These are phyloP conservation scores for Cystobasidium slooffiae DNA, from an alignment of 1,284 basidiomycete species.

Conservation along the genomic window DNA sequence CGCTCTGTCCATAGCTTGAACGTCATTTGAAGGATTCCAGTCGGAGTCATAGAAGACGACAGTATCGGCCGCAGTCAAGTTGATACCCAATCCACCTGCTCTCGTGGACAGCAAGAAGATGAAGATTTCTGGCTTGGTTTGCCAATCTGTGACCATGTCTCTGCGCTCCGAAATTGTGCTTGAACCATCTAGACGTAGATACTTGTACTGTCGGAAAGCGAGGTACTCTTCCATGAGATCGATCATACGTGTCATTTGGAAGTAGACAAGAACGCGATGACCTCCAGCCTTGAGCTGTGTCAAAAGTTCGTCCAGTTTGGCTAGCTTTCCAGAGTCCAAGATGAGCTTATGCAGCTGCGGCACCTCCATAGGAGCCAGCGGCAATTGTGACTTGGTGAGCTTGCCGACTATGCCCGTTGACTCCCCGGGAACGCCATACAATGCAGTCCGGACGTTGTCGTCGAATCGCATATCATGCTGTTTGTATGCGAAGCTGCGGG, in stretches of 20 bases:
- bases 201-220: constrained; percentile 97
- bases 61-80: constrained; percentile 95
- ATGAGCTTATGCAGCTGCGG: constrained; percentile 95
- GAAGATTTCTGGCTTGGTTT: constrained; percentile 95
- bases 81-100: constrained; percentile 97
- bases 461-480: constrained; percentile 69
- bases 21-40: constrained; percentile 99
- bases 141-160: constrained; percentile 99
- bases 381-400: constrained; percentile 76
- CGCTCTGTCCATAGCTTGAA: constrained; percentile 99
- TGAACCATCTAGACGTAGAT: constrained; percentile 90
- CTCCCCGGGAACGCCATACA: constrained; percentile 82
- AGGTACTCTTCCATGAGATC: constrained; percentile 99
- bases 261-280: constrained; percentile 95
- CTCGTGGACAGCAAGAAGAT: constrained; percentile 94
- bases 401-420: constrained; percentile 69
- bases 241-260: constrained; percentile 99
- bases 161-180: constrained; percentile 94
- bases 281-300: constrained; percentile 91
- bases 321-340: constrained; percentile 95
- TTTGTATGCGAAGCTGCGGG: constrained; percentile 78
- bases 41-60: constrained; percentile 99
- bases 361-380: constrained; percentile 83
- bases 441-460: constrained; percentile 59
- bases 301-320: constrained; percentile 82